Evolutionary conservation across 1,284 basidiomycete species (phyloP).

Genomic region (Cystobasidium pallidum): DNA sequence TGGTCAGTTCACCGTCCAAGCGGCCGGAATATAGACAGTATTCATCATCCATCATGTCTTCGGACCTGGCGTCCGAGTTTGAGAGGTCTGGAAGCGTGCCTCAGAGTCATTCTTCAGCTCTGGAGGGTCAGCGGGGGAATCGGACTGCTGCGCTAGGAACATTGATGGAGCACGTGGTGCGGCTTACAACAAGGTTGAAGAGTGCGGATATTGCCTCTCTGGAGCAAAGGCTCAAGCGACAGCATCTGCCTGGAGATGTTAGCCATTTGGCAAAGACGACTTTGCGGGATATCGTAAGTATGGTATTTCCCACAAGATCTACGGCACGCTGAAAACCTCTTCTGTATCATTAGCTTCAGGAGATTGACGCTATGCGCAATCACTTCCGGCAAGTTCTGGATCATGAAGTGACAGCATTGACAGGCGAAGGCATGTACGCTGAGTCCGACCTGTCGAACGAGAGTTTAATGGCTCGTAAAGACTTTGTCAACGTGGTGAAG

Average conservation of each 20-base stretch:
- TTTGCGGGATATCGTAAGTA: constrained; percentile 69
- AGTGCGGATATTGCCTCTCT: constrained; percentile 81
- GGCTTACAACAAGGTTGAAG: constrained; percentile 47
- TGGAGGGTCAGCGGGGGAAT: constrained; percentile 32
- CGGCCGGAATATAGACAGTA: constrained; percentile 4
- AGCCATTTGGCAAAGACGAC: constrained; percentile 84
- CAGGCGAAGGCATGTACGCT: constrained; percentile 17
- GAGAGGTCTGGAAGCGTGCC: constrained; percentile 19
- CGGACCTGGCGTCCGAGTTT: constrained; percentile 36
- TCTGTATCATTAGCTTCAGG: constrained; percentile 57
- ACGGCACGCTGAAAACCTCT: background rate
- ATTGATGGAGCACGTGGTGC: constrained; percentile 49
- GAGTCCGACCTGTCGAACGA: constrained; percentile 51
- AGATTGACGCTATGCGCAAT: constrained; percentile 70
- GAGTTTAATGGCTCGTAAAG: constrained; percentile 72
- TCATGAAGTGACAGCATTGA: constrained; percentile 57
- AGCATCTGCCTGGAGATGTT: constrained; percentile 83
- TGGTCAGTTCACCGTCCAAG: background rate
- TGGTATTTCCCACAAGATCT: background rate
- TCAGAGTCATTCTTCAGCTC: constrained; percentile 7
- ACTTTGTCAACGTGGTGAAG: constrained; percentile 81
- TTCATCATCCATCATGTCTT: constrained; percentile 40
- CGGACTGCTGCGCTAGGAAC: constrained; percentile 48
- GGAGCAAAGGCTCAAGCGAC: constrained; percentile 85
- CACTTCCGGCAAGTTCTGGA: constrained; percentile 68